These are phyloP conservation scores for Chrysosporium keratinophilum DNA, from an alignment of 2,329 filamentous ascomycete genomes.

Conservation along the genomic window DNA sequence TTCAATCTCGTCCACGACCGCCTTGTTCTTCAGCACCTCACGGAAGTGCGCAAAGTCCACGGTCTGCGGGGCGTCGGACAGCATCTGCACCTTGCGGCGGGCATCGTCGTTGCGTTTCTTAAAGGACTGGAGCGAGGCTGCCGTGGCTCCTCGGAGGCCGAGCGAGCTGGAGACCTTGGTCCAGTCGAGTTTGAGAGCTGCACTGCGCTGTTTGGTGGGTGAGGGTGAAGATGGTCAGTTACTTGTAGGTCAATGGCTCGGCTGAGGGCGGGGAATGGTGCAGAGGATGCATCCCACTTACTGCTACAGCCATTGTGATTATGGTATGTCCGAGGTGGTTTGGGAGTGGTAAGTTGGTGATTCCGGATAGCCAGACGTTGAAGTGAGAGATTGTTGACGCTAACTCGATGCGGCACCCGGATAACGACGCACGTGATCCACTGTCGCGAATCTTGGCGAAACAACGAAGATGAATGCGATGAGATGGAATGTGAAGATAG, in stretches of 20 bases:
- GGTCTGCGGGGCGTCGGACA: constrained; percentile 71
- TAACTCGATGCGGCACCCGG: constrained; percentile 2
- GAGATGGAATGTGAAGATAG: neutral
- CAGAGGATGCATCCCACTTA: constrained; percentile 9
- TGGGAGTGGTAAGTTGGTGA: constrained; percentile 9
- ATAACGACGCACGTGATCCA: constrained; percentile 13
- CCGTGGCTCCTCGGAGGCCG: constrained; percentile 91
- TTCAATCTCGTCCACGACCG: constrained; percentile 93
- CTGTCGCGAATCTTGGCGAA: constrained; percentile 12
- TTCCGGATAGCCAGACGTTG: constrained; percentile 9
- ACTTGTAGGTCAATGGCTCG: neutral
- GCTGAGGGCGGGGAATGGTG: neutral
- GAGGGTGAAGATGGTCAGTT: neutral
- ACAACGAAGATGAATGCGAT: constrained; percentile 4
- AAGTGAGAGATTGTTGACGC: constrained; percentile 12
- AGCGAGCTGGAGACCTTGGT: constrained; percentile 86
- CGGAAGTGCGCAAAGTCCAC: constrained; percentile 95
- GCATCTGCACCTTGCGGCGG: constrained; percentile 78
- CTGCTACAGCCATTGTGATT: constrained; percentile 38
- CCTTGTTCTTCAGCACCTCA: constrained; percentile 85
- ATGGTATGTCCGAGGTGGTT: constrained; percentile 21
- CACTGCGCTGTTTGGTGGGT: constrained; percentile 62
- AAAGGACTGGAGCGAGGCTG: constrained; percentile 82
- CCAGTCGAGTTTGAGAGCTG: constrained; percentile 99
- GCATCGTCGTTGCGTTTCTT: constrained; percentile 99